Base-by-base conservation (phyloP, 2,329 filamentous ascomycete species). In the Colletotrichum liriopes region DNA sequence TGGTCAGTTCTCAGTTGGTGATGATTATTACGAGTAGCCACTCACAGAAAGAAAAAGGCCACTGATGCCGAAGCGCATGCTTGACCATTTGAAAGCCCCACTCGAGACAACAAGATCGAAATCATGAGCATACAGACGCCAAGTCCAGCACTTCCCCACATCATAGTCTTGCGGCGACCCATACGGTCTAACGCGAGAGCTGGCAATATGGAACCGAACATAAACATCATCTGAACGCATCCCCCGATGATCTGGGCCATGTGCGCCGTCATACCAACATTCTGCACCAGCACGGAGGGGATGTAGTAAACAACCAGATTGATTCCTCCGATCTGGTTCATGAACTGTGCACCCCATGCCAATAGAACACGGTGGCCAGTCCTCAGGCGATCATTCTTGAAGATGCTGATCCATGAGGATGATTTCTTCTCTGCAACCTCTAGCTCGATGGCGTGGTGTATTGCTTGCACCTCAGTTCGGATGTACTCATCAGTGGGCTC, bases 241-340 rank as follows among this genome's bases (percentile, higher is more conserved):
- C 82, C 82, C 0, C 79, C 81, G 0, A 84, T 74, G 5, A 84
- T 78, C 12, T 80, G 78, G 0, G 81, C 77, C 37, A 81, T 74
- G 0, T 76, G 75, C 2, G 78, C 47, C 16, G 73, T 74, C 67
- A 80, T 76, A 2, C 80, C 79, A 2, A 84, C 80, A 26, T 81
- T 82, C 45, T 77, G 66, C 0, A 80, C 77, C 2, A 84, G 75
- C 5, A 82, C 81, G 14, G 49, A 77, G 0, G 78, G 75, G 2
- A 81, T 78, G 5, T 79, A 81, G 58, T 84, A 80, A 51, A 86
- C 83, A 0, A 85, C 80, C 0, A 85, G 58, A 77, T 87, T 87
- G 69, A 87, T 85, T 0, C 86, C 85, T 5, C 82, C 81, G 60
- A 85, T 80, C 70, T 89, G 87, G 61, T 89, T 86, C 82, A 86